Percentiles rank a stretch among this genome's conserved stretches.
These are phyloP conservation scores for Macrolepiota fuliginosa DNA, from an alignment of 768 basidiomycete species.

Conservation along the genomic window DNA sequence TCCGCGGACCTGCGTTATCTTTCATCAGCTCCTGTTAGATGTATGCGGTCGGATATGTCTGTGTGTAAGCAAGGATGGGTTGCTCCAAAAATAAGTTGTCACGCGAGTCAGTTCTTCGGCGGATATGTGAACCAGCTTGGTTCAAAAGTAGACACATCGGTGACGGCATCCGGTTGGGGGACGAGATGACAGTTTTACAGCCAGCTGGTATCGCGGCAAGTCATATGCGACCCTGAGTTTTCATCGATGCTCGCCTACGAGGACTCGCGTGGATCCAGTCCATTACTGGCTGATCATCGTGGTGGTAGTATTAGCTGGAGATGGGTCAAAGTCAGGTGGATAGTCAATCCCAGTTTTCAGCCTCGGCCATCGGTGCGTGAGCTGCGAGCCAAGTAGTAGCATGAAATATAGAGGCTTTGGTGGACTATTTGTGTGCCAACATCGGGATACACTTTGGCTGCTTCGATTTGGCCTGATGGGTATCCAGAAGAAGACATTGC, in stretches of 20 bases:
- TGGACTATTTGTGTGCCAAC: background rate
- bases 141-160: background rate
- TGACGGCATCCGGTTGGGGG: background rate
- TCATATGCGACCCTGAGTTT: background rate
- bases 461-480: background rate
- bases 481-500: background rate
- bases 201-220: background rate
- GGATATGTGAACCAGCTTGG: slow-evolving; percentile 7
- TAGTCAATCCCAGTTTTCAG: background rate
- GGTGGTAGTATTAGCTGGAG: background rate
- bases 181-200: background rate
- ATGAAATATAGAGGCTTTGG: background rate
- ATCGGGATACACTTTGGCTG: background rate
- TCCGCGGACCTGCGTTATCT: slow-evolving; percentile 16
- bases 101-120: slow-evolving; percentile 6
- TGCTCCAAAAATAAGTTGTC: slow-evolving; percentile 11
- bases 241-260: background rate
- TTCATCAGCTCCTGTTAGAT: slow-evolving; percentile 10
- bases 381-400: background rate
- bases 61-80: background rate
- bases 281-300: background rate
- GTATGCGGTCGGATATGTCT: slow-evolving; percentile 9
- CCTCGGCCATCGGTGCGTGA: background rate
- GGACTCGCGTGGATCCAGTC: background rate
- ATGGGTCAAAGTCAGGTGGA: background rate